Base-by-base conservation (phyloP, 2,329 filamentous ascomycete species). In the Gliomastix tumulicola region DNA sequence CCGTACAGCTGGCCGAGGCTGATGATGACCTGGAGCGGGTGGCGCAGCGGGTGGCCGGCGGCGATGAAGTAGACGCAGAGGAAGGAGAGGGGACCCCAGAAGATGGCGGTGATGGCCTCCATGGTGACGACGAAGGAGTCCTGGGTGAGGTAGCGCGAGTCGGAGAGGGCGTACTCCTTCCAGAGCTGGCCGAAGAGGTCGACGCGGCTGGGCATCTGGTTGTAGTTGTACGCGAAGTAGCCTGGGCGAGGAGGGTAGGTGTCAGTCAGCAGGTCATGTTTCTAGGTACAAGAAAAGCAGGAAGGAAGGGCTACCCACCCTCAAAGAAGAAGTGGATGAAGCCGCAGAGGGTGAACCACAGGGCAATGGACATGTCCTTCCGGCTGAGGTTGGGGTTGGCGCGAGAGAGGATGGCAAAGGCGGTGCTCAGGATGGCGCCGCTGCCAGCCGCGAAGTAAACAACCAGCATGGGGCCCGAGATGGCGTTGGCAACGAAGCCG, bases 341-440 rank as follows among this genome's bases (percentile, higher is more conserved):
- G 55, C 63, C 74, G 70, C 82, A 85, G 12, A 90, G 66, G 17
- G 82, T 71, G 56, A 89, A 89, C 86, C 86, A 90, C 59, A 87
- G 59, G 17, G 82, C 74, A 5, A 73, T 74, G 11, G 71, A 47
- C 32, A 77, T 66, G 45, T 88, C 83, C 19, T 54, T 55, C 7
- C 48, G 57, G 22, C 65, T 62, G 36, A 87, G 52, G 9, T 57
- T 63, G 3, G 77, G 75, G 15, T 75, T 66, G 28, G 68, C 50
- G 40, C 59, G 60, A 45, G 71, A 74, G 41, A 76, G 66, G 23
- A 79, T 44, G 8, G 69, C 40, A 38, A 72, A 73, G 4, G 79
- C 79, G 7, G 66, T 49, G 18, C 66, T 57, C 41, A 89, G 72
- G 41, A 88, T 70, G 25, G 58, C 59, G 1, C 63, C 57, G 49